These are phyloP conservation scores for Diaporthe velutina DNA, from an alignment of 2,329 filamentous ascomycete genomes.

Conservation along the genomic window DNA sequence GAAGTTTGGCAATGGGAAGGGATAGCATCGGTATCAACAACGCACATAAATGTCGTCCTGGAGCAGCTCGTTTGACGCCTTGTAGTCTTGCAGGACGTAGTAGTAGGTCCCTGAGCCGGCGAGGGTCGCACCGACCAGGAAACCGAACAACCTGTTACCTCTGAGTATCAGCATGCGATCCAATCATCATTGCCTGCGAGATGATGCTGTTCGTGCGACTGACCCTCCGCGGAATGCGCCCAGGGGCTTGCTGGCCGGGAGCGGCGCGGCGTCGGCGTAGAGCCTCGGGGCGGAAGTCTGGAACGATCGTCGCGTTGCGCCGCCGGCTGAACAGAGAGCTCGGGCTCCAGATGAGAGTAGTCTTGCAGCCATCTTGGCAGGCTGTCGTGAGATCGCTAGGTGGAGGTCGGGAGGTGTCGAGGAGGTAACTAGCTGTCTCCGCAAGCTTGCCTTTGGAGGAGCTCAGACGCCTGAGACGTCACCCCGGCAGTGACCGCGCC, in stretches of 20 bases:
- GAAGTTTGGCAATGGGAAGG: slow-evolving; percentile 40
- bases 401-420: slow-evolving; percentile 16
- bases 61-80: slow-evolving; percentile 90
- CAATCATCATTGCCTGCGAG: not conserved
- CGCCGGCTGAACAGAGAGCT: slow-evolving; percentile 50
- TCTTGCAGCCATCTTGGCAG: slow-evolving; percentile 60
- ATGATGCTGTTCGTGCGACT: slow-evolving; percentile 47
- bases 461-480: slow-evolving; percentile 32
- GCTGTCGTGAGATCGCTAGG: slow-evolving; percentile 27
- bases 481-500: slow-evolving; percentile 19
- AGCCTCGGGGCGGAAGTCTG: slow-evolving; percentile 61
- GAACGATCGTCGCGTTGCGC: slow-evolving; percentile 57
- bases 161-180: not conserved
- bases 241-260: slow-evolving; percentile 70
- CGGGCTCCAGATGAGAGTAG: slow-evolving; percentile 55
- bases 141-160: slow-evolving; percentile 83
- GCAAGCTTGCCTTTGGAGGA: slow-evolving; percentile 15
- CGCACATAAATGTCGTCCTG: slow-evolving; percentile 96
- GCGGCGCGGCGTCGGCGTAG: slow-evolving; percentile 57
- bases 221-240: slow-evolving; percentile 74
- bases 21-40: slow-evolving; percentile 57
- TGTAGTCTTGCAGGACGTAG: slow-evolving; percentile 94
- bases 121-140: slow-evolving; percentile 85
- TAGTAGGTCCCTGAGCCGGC: slow-evolving; percentile 88
- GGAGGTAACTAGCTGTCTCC: not conserved